Conservation (phyloP, 257 asterid species). For the Datura wrightii region DNA sequence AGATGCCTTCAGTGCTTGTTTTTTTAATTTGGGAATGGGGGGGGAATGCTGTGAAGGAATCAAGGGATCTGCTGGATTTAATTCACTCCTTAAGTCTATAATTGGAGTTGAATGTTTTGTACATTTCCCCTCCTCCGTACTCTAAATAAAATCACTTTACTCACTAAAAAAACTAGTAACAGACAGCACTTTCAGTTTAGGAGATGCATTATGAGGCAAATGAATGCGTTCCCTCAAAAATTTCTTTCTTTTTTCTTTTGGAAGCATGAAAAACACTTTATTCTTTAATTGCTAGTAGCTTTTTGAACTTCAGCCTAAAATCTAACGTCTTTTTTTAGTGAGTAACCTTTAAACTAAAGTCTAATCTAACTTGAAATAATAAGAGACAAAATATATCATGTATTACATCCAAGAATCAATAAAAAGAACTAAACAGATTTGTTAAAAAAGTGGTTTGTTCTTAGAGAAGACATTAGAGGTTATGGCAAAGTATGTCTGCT, state of each 20-base stretch:
- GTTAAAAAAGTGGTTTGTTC: not conserved
- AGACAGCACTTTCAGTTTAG: not conserved
- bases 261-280: not conserved
- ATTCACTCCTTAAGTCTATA: not conserved
- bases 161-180: not conserved
- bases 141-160: not conserved
- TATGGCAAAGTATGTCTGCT: not conserved
- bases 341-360: not conserved
- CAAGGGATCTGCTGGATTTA: not conserved
- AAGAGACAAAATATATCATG: not conserved
- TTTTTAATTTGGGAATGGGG: not conserved
- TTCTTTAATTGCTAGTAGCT: not conserved
- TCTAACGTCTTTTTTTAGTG: not conserved
- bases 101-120: not conserved
- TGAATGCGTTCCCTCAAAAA: not conserved
- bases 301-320: not conserved
- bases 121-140: not conserved
- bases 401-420: not conserved
- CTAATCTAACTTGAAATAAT: not conserved
- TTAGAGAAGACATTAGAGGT: not conserved
- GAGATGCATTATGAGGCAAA: slow-evolving; percentile 23
- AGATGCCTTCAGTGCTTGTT: not conserved
- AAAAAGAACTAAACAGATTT: not conserved
- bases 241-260: not conserved
- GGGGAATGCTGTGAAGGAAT: not conserved